phyloP scores from a whole-genome alignment of 805 yeast genomes.

The Helenozyma rhizophorensis region DNA sequence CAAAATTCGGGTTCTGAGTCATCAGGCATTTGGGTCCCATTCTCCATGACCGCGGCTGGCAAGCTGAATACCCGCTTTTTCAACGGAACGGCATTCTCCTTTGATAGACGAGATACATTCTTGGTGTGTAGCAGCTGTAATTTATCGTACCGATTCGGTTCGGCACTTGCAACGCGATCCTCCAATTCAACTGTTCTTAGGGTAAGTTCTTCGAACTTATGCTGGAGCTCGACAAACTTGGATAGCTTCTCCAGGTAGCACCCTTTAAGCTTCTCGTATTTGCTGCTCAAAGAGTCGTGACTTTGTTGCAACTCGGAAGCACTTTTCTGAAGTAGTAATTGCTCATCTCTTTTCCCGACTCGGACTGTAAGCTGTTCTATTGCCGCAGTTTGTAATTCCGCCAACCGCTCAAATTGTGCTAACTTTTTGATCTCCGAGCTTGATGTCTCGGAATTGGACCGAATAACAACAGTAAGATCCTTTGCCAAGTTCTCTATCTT shows the following conservation, averaged over 20 bases:
- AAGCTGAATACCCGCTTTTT: constrained; percentile 7
- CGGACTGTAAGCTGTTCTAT: background rate
- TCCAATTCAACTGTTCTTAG: constrained; percentile 11
- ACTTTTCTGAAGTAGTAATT: constrained; percentile 4
- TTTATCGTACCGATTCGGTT: constrained; percentile 9
- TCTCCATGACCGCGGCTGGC: constrained; percentile 3
- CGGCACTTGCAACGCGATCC: constrained; percentile 2
- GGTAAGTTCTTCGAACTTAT: constrained; percentile 18
- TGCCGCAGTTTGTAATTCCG: no score
- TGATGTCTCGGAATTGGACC: no score
- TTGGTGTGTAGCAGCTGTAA: constrained; percentile 22
- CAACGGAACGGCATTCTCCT: background rate
- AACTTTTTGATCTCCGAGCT: no score
- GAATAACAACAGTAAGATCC: no score
- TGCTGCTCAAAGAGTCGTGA: background rate
- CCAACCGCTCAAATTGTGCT: no score
- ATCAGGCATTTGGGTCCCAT: constrained; percentile 1
- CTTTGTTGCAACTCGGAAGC: constrained; percentile 7
- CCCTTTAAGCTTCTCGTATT: constrained; percentile 17
- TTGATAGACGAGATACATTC: constrained; percentile 8
- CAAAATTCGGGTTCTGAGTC: constrained; percentile 15
- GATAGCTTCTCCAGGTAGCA: constrained; percentile 22
- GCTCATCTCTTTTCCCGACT: no score
- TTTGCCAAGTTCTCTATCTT: no score
- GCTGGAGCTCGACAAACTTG: constrained; percentile 19